Base-by-base conservation (phyloP, 192 early-diverging fungal genomes). In the Coemansia reversa region DNA sequence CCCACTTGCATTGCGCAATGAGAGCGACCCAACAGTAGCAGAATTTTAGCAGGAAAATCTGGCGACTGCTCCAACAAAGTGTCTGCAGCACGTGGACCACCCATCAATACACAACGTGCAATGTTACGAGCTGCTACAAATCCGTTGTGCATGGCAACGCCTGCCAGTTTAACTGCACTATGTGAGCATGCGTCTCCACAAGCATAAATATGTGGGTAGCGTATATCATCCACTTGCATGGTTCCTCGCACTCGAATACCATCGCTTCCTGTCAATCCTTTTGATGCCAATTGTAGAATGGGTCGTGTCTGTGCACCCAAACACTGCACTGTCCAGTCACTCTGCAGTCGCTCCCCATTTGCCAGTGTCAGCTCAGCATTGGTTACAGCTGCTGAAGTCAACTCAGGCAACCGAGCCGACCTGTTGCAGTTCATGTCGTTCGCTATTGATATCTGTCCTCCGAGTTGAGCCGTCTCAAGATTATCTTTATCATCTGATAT, bases 201-300 rank as follows among this genome's bases (percentile, higher is more conserved):
- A 12, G 90, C 87, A 65, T 87, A 94, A 30, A 94, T 88, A 67
- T 93, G 73, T 3, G 85, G 74, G 66, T 84, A 83, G 3, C 50
- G 27, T 5, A 60, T 58, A 51, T 86, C 82, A 20, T 74, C 72
- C 4, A 93, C 65, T 69, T 95, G 93, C 53, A 92, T 80, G 1
- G 91, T 91, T n/a, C 83, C 82, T 35, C 68, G 74, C 22, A 89
- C 87, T 0, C 69, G 69, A 19, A 83, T 66, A 0, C 75, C 72
- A 0, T 52, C 29, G 7, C 32, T 20, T 1, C 60, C 66, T 20
- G 70, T 39, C 0, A 53, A 61, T 16, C 14, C 42, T 6, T 14
- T 27, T 1, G 51, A 24, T 9, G 63, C 54, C 22, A 72, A 33
- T 16, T 50, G 28, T 22, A 78, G 47, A 0, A 75, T 23, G 0